These are phyloP conservation scores for Ploettnerulaceae sp. DNA, from an alignment of 2,329 filamentous ascomycete species.

Conservation along the genomic window DNA sequence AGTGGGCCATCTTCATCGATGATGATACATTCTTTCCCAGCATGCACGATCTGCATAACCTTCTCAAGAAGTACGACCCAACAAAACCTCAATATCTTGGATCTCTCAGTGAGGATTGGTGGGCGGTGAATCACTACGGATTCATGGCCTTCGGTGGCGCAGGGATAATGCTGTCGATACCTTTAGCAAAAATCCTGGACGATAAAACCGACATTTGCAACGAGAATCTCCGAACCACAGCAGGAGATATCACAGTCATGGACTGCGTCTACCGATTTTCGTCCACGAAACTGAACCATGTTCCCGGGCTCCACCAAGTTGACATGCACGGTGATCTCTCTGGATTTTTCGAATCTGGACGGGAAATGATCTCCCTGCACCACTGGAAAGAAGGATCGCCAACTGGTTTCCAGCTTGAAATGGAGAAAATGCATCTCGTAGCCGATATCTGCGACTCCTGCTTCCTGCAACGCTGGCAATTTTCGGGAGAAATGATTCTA, in stretches of 20 bases:
- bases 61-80: constrained; percentile 33
- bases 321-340: constrained; percentile 32
- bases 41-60: constrained; percentile 26
- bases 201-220: constrained; percentile 28
- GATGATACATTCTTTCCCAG: constrained; percentile 35
- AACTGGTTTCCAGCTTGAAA: constrained; percentile 29
- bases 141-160: constrained; percentile 33
- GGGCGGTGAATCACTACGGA: constrained; percentile 32
- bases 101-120: constrained; percentile 31
- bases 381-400: constrained; percentile 32
- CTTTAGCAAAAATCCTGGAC: constrained; percentile 26
- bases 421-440: constrained; percentile 32
- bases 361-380: constrained; percentile 30
- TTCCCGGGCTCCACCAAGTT: constrained; percentile 30
- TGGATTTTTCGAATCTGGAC: constrained; percentile 33
- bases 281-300: constrained; percentile 25
- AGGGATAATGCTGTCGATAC: constrained; percentile 28
- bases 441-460: constrained; percentile 37
- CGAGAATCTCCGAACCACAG: constrained; percentile 26
- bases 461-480: constrained; percentile 42
- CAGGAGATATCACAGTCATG: constrained; percentile 32
- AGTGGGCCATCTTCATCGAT: constrained; percentile 31
- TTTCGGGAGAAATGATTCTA: constrained; percentile 39
- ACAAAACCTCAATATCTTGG: constrained; percentile 29
- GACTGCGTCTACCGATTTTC: constrained; percentile 31